Percentiles rank a stretch among this genome's conserved stretches.
These are phyloP conservation scores for Letharia lupina DNA, from an alignment of 495 filamentous ascomycete genomes.

Conservation along the genomic window DNA sequence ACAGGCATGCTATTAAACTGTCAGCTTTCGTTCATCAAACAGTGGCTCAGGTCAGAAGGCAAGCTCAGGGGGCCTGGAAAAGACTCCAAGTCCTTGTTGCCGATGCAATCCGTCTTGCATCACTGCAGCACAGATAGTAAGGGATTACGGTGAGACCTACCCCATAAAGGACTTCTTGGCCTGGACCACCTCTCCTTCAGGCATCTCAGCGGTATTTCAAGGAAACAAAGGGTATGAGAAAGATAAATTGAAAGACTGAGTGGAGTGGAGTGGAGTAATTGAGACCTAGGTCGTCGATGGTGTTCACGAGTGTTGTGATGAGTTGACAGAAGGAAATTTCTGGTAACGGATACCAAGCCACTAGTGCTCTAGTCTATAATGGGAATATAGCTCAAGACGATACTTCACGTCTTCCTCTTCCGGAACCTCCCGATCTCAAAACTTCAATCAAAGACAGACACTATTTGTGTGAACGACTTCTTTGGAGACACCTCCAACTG, in stretches of 20 bases:
- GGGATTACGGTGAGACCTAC: not conserved
- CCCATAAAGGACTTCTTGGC: slow-evolving; percentile 71
- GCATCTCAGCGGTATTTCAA: slow-evolving; percentile 43
- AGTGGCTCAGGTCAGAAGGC: not conserved
- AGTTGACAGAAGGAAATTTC: slow-evolving; percentile 31
- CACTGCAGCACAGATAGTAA: not conserved
- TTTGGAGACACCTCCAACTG: not conserved
- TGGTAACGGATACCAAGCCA: slow-evolving; percentile 14
- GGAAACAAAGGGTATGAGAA: slow-evolving; percentile 26
- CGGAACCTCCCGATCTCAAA: not conserved
- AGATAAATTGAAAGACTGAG: slow-evolving; percentile 22
- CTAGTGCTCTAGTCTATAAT: slow-evolving; percentile 7
- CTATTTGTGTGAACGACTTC: not conserved
- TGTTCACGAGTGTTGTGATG: slow-evolving; percentile 13
- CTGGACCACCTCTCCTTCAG: slow-evolving; percentile 43
- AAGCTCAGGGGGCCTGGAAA: not conserved
- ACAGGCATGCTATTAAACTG: slow-evolving; percentile 62
- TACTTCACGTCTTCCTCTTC: slow-evolving; percentile 2
- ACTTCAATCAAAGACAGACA: not conserved
- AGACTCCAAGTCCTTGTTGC: not conserved
- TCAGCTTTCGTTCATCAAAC: not conserved
- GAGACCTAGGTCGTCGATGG: slow-evolving; percentile 5
- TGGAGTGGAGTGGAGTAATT: slow-evolving; percentile 22
- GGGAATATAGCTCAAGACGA: not conserved
- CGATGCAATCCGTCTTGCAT: not conserved